Evolutionary conservation across 2,329 filamentous ascomycete species (phyloP), one percentile per base, ranked within the genome.

Genomic region (Aspergillus fumigatus): DNA sequence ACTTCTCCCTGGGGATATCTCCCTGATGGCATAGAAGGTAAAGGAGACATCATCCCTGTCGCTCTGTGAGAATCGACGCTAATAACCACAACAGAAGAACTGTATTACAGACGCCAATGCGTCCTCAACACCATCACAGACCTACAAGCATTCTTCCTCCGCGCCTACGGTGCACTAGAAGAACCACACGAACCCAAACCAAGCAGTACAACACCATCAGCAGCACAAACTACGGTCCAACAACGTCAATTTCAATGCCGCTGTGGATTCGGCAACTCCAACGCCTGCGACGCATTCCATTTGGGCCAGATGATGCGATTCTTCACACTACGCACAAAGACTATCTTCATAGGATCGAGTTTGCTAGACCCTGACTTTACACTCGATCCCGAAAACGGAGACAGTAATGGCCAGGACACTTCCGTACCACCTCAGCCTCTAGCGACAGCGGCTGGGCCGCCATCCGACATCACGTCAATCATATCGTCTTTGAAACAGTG

Each of bases 231-330:
- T 21, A 59, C 61, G 26, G 50, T 60, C 11, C 66, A 63, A 50
- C 54, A 62, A 2, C 68, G 68, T 21, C 62, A 62, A 11, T 69
- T 70, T 21, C 75, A 78, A 64, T 78, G 76, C 56, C 73, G 72
- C 29, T 73, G 71, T 49, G 74, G 69, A 10, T 71, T 75, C 55
- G 72, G 65, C 47, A 77, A 77, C 45, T 75, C 74, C 6, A 71
- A 67, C 47, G 70, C 73, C 53, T 78, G 76, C 56, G 76, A 78
- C 55, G 67, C 73, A 4, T 78, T 77, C 55, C 75, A 78, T 47
- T 64, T 78, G 0, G 76, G 76, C 11, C 74, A 78, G 59, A 77
- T 77, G 67, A 67, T 72, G 21, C 72, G 74, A 9, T 78, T 78
- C 57, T 76, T 78, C 43, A 60, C 70, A 4, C 58, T 74, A 32